Conservation (phyloP, 2,329 filamentous ascomycete species). For the Beauveria caledonica region DNA sequence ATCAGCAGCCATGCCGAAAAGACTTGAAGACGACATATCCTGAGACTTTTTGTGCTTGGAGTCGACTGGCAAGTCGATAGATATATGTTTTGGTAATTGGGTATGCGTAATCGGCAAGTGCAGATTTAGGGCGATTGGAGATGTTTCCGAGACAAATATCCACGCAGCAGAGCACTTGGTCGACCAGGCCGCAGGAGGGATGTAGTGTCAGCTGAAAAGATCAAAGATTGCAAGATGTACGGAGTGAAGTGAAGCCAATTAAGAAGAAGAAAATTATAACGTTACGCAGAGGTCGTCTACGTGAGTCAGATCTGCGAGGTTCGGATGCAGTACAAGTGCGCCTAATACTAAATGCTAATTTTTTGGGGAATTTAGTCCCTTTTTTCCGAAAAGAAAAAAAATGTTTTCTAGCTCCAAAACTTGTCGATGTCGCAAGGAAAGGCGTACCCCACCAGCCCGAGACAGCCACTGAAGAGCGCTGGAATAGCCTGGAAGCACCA, state of each 20-base stretch:
- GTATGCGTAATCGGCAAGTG: conserved; percentile 6
- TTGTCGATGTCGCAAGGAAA: neutral
- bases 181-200: neutral
- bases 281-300: neutral
- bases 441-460: neutral
- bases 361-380: no score
- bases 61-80: neutral
- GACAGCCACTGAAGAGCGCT: neutral
- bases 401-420: neutral
- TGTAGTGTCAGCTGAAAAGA: neutral
- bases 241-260: neutral
- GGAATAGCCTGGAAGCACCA: neutral
- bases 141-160: neutral
- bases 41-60: neutral
- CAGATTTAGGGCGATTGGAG: neutral
- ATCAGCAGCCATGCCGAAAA: conserved; percentile 35
- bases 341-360: neutral
- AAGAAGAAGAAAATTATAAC: neutral
- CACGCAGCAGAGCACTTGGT: neutral
- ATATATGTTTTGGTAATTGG: neutral
- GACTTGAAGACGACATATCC: conserved; percentile 31
- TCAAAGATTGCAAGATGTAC: neutral
- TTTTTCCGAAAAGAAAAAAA: neutral
- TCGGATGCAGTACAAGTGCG: neutral
- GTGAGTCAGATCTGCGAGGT: conserved; percentile 11